phyloP scores from a whole-genome alignment of 441 rosid species.

The Kokia cookei region DNA sequence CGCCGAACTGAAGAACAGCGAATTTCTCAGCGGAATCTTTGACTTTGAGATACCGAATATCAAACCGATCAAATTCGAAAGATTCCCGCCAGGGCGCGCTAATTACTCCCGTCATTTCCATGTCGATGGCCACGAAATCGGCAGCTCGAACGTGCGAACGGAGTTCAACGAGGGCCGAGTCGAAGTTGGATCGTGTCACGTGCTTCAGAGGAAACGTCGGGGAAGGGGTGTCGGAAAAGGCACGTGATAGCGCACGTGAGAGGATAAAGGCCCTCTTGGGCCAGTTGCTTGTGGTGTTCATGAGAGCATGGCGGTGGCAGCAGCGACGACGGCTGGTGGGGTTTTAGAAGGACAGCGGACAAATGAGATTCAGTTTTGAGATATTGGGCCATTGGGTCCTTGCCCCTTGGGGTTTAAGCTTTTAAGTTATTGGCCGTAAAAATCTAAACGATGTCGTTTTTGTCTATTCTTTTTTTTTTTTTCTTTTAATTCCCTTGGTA shows the following conservation, averaged over 20 bases:
- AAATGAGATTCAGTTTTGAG: neutral
- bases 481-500: neutral
- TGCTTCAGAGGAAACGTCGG: constrained; percentile 65
- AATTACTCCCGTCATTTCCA: constrained; percentile 87
- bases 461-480: neutral
- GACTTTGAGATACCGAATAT: constrained; percentile 71
- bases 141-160: constrained; percentile 59
- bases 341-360: constrained; percentile 4
- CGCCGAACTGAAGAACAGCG: constrained; percentile 90
- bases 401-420: neutral
- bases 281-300: constrained; percentile 39
- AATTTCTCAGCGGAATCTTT: constrained; percentile 94
- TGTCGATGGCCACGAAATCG: constrained; percentile 83
- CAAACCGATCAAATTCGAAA: constrained; percentile 68
- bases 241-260: constrained; percentile 35
- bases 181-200: constrained; percentile 73
- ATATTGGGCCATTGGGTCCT: neutral
- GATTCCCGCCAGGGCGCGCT: constrained; percentile 89
- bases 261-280: constrained; percentile 27
- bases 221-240: constrained; percentile 19
- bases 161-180: constrained; percentile 45
- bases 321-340: neutral
- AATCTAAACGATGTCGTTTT: neutral
- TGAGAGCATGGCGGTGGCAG: constrained; percentile 16
- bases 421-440: neutral